Base-by-base conservation (phyloP, 306 rosid genomes). In the Casuarina glauca region DNA sequence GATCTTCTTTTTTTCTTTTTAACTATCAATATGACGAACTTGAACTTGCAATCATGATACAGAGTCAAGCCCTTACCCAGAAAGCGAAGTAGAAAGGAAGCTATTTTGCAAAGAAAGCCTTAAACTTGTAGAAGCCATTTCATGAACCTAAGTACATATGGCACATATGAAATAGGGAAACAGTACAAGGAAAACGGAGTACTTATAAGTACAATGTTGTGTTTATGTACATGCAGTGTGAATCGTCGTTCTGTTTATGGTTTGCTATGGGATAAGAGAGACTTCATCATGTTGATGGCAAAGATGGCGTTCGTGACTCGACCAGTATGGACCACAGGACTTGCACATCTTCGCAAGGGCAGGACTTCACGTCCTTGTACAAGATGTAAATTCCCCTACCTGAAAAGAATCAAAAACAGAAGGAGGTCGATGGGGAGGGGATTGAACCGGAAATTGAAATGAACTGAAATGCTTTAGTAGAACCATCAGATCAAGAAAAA, bases 301-400 rank as follows among this genome's bases (percentile, higher is more conserved):
- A 73, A 74, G 91, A 72, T 64, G 84, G 75, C 2, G 83, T 48
- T 4, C 78, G 82, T 6, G 90, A 85, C 78, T 92, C 89, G 0
- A 92, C 91, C 79, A 90, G 81, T 20, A 92, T 90, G 69, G 97
- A 88, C 97, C 94, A 92, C 0, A 92, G 88, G 17, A 87, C 89
- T 3, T 92, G 97, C 66, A 90, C 97, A 78, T 92, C 97, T 79
- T 92, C 93, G 26, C 90, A 82, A 4, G 90, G 90, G 49, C 93
- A 90, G 0, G 93, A 92, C 84, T 88, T 90, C 73, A 92, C 97
- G 81, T 88, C 97, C 79, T 90, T 88, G 75, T 90, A 90, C 50
- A 92, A 46, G 49, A 90, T 84, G 87, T 90, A 88, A 80, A 91
- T 80, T 11, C 94, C 91, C 69, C 81, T 85, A 2, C 89, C 97